phyloP scores from a whole-genome alignment of 2,329 filamentous ascomycete genomes.

The Diplocarpon mali region DNA sequence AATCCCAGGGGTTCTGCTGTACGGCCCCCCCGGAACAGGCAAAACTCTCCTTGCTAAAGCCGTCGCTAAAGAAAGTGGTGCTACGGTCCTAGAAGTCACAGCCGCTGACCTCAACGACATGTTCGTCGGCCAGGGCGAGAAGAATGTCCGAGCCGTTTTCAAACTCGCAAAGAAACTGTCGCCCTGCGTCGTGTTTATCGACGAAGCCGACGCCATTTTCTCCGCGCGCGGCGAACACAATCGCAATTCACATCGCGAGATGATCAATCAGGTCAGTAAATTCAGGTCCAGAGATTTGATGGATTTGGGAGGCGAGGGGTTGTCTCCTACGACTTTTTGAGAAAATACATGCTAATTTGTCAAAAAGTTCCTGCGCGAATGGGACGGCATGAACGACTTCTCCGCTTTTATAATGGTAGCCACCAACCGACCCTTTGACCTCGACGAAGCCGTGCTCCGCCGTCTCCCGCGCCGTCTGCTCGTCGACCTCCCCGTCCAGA shows the following conservation, averaged over 20 bases:
- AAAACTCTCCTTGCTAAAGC: constrained; percentile 62
- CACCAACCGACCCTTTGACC: constrained; percentile 88
- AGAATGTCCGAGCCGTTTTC: constrained; percentile 90
- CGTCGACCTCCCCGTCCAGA: constrained; percentile 58
- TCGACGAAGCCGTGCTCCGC: constrained; percentile 80
- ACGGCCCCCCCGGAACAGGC: constrained; percentile 75
- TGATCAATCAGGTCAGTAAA: constrained; percentile 62
- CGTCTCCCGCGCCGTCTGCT: constrained; percentile 62
- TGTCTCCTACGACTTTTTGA: too few relatives aligned
- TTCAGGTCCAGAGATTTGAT: too few relatives aligned
- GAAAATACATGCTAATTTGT: too few relatives aligned
- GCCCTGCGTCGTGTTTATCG: constrained; percentile 90
- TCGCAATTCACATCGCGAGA: constrained; percentile 62
- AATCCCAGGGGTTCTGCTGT: constrained; percentile 79
- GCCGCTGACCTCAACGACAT: constrained; percentile 91
- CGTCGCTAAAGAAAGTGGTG: constrained; percentile 56
- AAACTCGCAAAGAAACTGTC: constrained; percentile 81
- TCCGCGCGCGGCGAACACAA: constrained; percentile 61
- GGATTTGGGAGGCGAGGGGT: too few relatives aligned
- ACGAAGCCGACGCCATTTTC: constrained; percentile 90
- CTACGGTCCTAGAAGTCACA: constrained; percentile 74
- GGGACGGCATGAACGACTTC: constrained; percentile 78
- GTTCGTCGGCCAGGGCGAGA: constrained; percentile 92
- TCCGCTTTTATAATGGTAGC: constrained; percentile 97
- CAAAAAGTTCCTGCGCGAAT: constrained; percentile 68